Evolutionary conservation across 768 basidiomycete genomes (phyloP).

Genomic region (Tricholoma bakamatsutake): DNA sequence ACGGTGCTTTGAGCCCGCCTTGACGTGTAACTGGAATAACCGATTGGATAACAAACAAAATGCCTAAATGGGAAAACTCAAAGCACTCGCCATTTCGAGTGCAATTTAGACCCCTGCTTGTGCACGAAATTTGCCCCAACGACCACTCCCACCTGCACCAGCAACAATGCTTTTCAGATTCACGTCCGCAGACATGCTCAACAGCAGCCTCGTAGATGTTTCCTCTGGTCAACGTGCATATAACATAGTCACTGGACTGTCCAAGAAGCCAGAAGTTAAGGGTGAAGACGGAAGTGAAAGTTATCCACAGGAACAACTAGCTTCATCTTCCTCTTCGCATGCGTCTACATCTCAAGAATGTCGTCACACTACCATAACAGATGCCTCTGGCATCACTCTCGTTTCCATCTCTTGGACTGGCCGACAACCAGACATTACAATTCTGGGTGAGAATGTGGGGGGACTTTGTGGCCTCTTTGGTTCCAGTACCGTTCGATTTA

Average conservation of each 20-base stretch:
- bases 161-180: slow-evolving; percentile 52
- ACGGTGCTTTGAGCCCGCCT: background rate
- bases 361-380: slow-evolving; percentile 39
- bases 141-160: background rate
- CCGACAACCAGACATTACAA: slow-evolving; percentile 43
- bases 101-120: slow-evolving; percentile 9
- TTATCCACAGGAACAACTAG: slow-evolving; percentile 7
- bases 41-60: slow-evolving; percentile 31
- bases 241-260: slow-evolving; percentile 40
- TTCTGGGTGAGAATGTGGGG: slow-evolving; percentile 46
- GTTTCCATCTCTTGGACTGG: slow-evolving; percentile 51
- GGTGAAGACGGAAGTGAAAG: too few species aligned
- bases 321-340: background rate
- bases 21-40: background rate
- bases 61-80: slow-evolving; percentile 42
- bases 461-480: slow-evolving; percentile 53
- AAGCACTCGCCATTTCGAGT: slow-evolving; percentile 32
- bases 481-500: slow-evolving; percentile 45
- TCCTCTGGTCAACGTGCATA: slow-evolving; percentile 44
- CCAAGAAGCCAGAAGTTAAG: slow-evolving; percentile 24
- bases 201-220: slow-evolving; percentile 47
- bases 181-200: slow-evolving; percentile 51
- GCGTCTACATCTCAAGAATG: slow-evolving; percentile 8
- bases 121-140: background rate
- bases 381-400: slow-evolving; percentile 33